Evolutionary conservation across 1,284 basidiomycete species (phyloP).

Genomic region (Sporisorium iseilematis-ciliati): DNA sequence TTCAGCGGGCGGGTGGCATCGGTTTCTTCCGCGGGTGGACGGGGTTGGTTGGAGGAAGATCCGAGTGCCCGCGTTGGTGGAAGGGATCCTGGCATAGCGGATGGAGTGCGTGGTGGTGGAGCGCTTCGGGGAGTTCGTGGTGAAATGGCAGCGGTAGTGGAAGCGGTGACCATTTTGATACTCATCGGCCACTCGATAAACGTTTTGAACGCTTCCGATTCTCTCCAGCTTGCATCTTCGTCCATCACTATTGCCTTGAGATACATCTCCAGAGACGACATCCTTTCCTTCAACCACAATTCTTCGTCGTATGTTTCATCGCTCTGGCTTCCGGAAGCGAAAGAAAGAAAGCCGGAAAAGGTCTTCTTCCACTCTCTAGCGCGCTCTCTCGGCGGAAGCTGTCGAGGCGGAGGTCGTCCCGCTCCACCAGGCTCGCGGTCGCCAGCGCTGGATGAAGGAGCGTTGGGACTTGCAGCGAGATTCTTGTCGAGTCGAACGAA

Average conservation of each 20-base stretch:
- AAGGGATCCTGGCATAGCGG: constrained; percentile 29
- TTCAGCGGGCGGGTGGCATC: constrained; percentile 87
- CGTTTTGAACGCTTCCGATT: constrained; percentile 81
- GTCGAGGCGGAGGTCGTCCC: constrained; percentile 76
- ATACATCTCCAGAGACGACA: constrained; percentile 82
- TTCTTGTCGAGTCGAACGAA: constrained; percentile 87
- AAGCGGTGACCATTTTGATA: constrained; percentile 32
- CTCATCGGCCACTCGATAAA: constrained; percentile 83
- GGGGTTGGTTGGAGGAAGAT: constrained; percentile 16
- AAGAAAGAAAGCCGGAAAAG: constrained; percentile 55
- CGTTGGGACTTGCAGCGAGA: constrained; percentile 78
- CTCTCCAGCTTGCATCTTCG: constrained; percentile 85
- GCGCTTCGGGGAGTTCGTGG: constrained; percentile 6
- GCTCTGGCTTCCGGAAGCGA: constrained; percentile 28
- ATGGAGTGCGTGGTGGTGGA: neutral
- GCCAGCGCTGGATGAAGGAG: constrained; percentile 10
- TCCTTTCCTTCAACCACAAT: constrained; percentile 79
- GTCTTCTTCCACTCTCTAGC: constrained; percentile 70
- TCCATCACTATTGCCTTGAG: constrained; percentile 84
- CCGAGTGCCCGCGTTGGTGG: constrained; percentile 26
- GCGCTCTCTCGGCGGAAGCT: constrained; percentile 84
- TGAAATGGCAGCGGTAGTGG: neutral
- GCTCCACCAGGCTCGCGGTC: constrained; percentile 38
- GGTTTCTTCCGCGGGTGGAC: constrained; percentile 79
- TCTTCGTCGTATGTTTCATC: constrained; percentile 29